Percentiles rank a stretch among this genome's conserved stretches.
Evolutionary conservation across 306 rosid species (phyloP).

Genomic region (Malus orientalis): DNA sequence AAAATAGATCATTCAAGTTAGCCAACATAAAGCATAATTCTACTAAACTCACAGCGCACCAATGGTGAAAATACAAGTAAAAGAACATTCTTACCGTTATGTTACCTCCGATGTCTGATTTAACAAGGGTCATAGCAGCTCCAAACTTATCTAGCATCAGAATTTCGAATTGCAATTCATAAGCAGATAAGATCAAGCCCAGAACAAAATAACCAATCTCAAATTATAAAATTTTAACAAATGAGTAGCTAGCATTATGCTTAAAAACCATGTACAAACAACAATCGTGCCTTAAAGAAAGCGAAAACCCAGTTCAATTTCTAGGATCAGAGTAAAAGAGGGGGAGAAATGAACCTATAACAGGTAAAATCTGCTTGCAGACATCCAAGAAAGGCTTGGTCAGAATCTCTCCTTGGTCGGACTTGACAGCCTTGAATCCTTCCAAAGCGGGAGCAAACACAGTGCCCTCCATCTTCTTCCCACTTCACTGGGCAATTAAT

Average conservation of each 20-base stretch:
- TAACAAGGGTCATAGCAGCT: constrained; percentile 89
- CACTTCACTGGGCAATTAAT: constrained; percentile 25
- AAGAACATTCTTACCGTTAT: constrained; percentile 42
- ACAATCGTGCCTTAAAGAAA: background rate
- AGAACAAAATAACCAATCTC: background rate
- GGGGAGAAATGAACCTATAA: constrained; percentile 48
- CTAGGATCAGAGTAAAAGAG: background rate
- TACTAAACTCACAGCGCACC: background rate
- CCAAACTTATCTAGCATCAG: constrained; percentile 78
- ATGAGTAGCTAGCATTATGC: background rate
- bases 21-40: background rate
- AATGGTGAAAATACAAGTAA: background rate
- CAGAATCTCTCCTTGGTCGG: constrained; percentile 67
- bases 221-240: background rate
- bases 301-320: background rate
- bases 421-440: constrained; percentile 61
- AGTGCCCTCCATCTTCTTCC: constrained; percentile 65
- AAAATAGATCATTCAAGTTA: background rate
- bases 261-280: background rate
- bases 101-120: constrained; percentile 83
- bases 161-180: background rate
- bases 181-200: constrained; percentile 4
- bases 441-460: constrained; percentile 73
- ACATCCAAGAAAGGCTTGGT: constrained; percentile 81
- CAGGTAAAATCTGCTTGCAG: constrained; percentile 85